These are phyloP conservation scores for Ilyonectria destructans DNA, from an alignment of 2,329 filamentous ascomycete species.

Conservation along the genomic window DNA sequence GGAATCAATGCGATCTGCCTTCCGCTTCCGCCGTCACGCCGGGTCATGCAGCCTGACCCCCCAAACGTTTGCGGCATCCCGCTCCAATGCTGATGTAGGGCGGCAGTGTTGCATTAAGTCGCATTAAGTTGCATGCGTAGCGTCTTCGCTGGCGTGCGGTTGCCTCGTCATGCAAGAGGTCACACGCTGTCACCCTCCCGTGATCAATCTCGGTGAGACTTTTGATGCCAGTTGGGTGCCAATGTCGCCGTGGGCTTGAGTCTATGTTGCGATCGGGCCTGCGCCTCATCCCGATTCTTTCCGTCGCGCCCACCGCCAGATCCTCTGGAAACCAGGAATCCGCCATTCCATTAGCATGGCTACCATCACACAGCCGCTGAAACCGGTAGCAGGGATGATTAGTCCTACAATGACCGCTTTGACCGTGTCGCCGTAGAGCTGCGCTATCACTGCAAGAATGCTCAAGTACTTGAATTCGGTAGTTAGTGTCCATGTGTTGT, in stretches of 20 bases:
- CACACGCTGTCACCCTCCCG: slow-evolving; percentile 13
- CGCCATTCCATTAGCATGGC: not conserved
- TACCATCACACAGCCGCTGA: not conserved
- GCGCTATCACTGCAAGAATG: not conserved
- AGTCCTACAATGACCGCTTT: not conserved
- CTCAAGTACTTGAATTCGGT: not conserved
- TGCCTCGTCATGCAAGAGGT: slow-evolving; percentile 22
- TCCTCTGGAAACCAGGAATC: not conserved
- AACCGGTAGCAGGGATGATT: not conserved
- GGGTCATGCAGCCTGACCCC: slow-evolving; percentile 3
- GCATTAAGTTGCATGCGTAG: slow-evolving; percentile 26
- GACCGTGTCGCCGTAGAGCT: not conserved
- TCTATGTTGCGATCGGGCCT: not conserved
- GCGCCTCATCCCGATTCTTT: not conserved
- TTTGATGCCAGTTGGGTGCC: not conserved
- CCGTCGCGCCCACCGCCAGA: not conserved
- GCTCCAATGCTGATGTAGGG: not conserved
- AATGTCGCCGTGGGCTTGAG: not conserved
- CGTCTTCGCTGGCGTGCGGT: slow-evolving; percentile 7
- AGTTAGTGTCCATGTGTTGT: too few relatives aligned
- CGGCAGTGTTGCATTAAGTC: not conserved
- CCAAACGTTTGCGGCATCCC: slow-evolving; percentile 2
- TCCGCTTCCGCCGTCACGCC: not conserved
- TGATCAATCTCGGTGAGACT: slow-evolving; percentile 18
- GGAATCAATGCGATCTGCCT: not conserved